Conservation (phyloP, 805 yeast genomes). For the Candida schatavii region DNA sequence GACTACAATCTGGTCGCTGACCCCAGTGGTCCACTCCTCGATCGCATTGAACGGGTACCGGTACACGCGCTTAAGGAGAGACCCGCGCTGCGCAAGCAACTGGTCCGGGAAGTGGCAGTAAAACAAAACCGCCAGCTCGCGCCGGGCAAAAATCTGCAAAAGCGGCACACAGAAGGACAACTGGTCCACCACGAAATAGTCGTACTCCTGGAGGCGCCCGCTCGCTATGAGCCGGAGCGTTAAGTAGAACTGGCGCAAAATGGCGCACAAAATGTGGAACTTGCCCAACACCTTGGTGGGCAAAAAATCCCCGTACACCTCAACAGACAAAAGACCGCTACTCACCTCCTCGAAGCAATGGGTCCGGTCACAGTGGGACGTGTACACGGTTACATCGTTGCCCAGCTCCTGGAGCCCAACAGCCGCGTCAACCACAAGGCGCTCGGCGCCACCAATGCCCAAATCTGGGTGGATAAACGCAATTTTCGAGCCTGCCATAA, state of each 20-base stretch:
- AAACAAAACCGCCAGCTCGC: conserved; percentile 58
- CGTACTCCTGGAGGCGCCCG: conserved; percentile 52
- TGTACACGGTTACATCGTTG: conserved; percentile 65
- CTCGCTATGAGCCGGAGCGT: conserved; percentile 43
- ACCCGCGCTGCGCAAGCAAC: conserved; percentile 57
- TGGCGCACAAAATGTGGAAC: conserved; percentile 80
- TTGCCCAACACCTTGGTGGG: conserved; percentile 69
- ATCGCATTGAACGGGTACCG: conserved; percentile 79
- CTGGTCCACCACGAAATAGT: conserved; percentile 84
- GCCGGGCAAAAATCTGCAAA: conserved; percentile 43
- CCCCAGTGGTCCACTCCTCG: conserved; percentile 76
- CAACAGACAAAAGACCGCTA: conserved; percentile 54
- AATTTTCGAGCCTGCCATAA: conserved; percentile 38
- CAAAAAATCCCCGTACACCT: conserved; percentile 77
- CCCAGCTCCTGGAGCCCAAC: conserved; percentile 71
- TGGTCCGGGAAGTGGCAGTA: conserved; percentile 98
- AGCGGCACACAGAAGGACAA: conserved; percentile 81
- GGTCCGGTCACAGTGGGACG: conserved; percentile 82
- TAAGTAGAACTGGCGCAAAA: conserved; percentile 74
- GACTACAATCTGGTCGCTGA: conserved; percentile 79
- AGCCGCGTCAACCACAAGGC: conserved; percentile 96
- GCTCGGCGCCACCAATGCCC: conserved; percentile 97
- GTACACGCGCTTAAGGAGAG: conserved; percentile 59
- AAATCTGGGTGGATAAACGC: conserved; percentile 95
- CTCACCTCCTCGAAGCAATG: conserved; percentile 93